These are phyloP conservation scores for Hydnum rufescens DNA, from an alignment of 768 basidiomycete species.

Conservation along the genomic window DNA sequence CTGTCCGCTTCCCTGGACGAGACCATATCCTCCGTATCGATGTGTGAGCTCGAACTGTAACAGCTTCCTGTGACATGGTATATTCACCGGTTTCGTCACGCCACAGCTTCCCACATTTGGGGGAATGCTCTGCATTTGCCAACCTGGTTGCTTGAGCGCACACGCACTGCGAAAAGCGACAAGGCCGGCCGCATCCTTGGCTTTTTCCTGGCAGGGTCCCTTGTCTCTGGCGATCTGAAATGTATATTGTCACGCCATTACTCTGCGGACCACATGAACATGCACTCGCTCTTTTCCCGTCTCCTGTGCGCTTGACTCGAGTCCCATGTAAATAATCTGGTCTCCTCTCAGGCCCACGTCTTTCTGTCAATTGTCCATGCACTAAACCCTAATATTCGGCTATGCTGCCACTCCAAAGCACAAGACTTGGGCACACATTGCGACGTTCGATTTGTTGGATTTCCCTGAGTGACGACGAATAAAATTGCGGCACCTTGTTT, in stretches of 20 bases:
- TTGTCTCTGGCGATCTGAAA: neutral
- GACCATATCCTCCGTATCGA: neutral
- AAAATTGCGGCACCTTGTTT: too few species aligned
- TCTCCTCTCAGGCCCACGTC: slow-evolving; percentile 18
- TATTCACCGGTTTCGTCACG: neutral
- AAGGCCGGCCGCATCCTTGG: slow-evolving; percentile 55
- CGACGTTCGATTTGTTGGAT: too few species aligned
- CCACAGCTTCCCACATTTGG: slow-evolving; percentile 35
- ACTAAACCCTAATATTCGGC: slow-evolving; percentile 53
- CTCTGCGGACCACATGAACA: slow-evolving; percentile 36
- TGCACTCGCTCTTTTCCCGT: slow-evolving; percentile 41
- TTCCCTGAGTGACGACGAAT: too few species aligned
- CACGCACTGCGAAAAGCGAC: slow-evolving; percentile 50
- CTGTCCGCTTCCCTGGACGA: neutral
- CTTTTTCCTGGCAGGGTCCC: slow-evolving; percentile 17
- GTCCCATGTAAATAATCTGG: slow-evolving; percentile 41
- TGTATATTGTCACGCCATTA: neutral
- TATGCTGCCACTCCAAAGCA: slow-evolving; percentile 44
- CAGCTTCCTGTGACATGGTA: neutral
- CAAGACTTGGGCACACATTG: slow-evolving; percentile 63
- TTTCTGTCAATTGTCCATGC: slow-evolving; percentile 22
- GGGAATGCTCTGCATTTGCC: slow-evolving; percentile 41
- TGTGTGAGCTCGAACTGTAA: neutral
- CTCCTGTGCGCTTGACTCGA: slow-evolving; percentile 28
- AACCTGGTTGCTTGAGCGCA: slow-evolving; percentile 46